Conservation (phyloP, 2,329 filamentous ascomycete genomes). For the Hawksworthiomyces lignivorus region DNA sequence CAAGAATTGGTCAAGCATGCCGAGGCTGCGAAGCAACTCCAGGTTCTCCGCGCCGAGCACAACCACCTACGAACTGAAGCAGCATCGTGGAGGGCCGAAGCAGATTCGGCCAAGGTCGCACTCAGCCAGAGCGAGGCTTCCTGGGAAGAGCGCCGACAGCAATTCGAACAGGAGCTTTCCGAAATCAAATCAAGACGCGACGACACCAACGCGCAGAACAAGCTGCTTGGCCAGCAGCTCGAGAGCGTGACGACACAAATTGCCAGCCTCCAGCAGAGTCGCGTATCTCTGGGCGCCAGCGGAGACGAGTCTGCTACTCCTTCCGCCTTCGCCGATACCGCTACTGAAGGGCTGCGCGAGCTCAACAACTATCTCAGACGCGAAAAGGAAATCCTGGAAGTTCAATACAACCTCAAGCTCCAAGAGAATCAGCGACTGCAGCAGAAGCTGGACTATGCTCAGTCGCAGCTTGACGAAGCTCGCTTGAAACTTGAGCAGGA, state of each 20-base stretch:
- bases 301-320: constrained; percentile 42
- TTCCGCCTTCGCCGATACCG: constrained; percentile 46
- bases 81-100: constrained; percentile 67
- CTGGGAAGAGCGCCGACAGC: constrained; percentile 75
- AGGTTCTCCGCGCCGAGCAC: constrained; percentile 69
- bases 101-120: constrained; percentile 74
- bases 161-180: constrained; percentile 73
- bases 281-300: constrained; percentile 39
- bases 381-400: constrained; percentile 95
- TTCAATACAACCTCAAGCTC: constrained; percentile 84
- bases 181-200: constrained; percentile 75
- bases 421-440: constrained; percentile 84
- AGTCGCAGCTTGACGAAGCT: constrained; percentile 81
- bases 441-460: constrained; percentile 81
- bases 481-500: constrained; percentile 88
- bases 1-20: constrained; percentile 91
- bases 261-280: constrained; percentile 67
- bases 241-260: constrained; percentile 79
- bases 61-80: constrained; percentile 76
- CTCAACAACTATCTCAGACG: constrained; percentile 85
- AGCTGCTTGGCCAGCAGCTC: constrained; percentile 79
- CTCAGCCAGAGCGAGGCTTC: constrained; percentile 76
- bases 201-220: constrained; percentile 83
- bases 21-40: constrained; percentile 81
- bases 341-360: constrained; percentile 73